Evolutionary conservation across 176 grass and related monocot genomes (phyloP).

Genomic region (Musa itinerans): DNA sequence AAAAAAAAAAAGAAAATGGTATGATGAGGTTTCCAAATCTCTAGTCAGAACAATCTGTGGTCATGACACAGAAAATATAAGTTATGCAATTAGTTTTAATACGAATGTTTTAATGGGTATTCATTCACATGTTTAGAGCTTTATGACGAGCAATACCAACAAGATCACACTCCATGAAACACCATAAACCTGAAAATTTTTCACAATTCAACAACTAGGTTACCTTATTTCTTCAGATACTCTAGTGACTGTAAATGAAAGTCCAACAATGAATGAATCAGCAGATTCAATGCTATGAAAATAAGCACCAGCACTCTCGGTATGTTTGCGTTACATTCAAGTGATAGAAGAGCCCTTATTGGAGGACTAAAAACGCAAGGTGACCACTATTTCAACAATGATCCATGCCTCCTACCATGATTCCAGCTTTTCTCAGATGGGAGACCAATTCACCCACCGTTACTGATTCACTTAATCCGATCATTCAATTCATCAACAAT

Average conservation of each 20-base stretch:
- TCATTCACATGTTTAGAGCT: not conserved
- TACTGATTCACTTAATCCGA: conserved; percentile 13
- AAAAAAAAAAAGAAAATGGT: not conserved
- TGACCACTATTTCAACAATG: not conserved
- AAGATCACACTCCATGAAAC: conserved; percentile 4
- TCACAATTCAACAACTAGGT: not conserved
- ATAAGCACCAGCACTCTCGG: not conserved
- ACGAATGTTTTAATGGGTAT: not conserved
- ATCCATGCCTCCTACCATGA: conserved; percentile 13
- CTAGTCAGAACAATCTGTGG: not conserved
- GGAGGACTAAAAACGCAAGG: conserved; percentile 10
- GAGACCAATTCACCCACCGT: conserved; percentile 1
- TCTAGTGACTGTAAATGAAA: not conserved
- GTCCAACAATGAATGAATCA: not conserved
- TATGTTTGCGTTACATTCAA: not conserved
- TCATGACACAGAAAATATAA: not conserved
- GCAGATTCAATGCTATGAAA: not conserved
- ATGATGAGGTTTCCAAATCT: not conserved
- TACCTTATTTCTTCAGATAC: not conserved
- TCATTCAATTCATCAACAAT: conserved; percentile 8
- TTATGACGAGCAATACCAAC: not conserved
- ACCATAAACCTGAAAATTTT: conserved; percentile 12
- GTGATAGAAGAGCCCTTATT: conserved; percentile 1
- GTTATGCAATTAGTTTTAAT: not conserved
- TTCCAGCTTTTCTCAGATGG: conserved; percentile 11